These are phyloP conservation scores for Penicillium turbatum DNA, from an alignment of 495 filamentous ascomycete genomes.

Conservation along the genomic window DNA sequence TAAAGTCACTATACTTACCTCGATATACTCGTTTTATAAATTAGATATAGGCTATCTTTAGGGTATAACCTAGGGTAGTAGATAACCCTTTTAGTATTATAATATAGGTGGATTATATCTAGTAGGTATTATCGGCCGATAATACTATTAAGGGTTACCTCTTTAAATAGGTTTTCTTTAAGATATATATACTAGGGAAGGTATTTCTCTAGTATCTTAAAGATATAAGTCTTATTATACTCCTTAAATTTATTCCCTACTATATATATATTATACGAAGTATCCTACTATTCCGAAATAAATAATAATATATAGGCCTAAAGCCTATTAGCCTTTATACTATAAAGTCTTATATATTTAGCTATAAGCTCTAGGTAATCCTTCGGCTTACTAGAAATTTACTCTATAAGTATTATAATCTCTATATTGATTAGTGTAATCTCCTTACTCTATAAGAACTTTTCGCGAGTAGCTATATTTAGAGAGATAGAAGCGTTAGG, in stretches of 20 bases:
- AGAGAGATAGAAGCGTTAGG: slow-evolving; percentile 15
- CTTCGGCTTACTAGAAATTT: slow-evolving; percentile 9
- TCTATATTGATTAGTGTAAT: slow-evolving; percentile 15
- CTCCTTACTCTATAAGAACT: slow-evolving; percentile 11
- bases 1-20: too few species aligned
- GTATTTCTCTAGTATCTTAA: slow-evolving; percentile 21
- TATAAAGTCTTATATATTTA: slow-evolving; percentile 15
- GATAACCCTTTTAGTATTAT: slow-evolving; percentile 9
- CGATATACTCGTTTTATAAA: slow-evolving; percentile 6
- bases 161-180: slow-evolving; percentile 11
- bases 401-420: slow-evolving; percentile 7
- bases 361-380: slow-evolving; percentile 3
- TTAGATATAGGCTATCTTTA: slow-evolving; percentile 10
- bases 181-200: slow-evolving; percentile 9
- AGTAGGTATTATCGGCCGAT: slow-evolving; percentile 13
- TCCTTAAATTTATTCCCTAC: slow-evolving; percentile 18
- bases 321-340: slow-evolving; percentile 15
- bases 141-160: slow-evolving; percentile 16
- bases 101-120: slow-evolving; percentile 17
- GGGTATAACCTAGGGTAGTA: slow-evolving; percentile 16
- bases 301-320: slow-evolving; percentile 6
- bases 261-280: slow-evolving; percentile 17
- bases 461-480: slow-evolving; percentile 8
- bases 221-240: slow-evolving; percentile 13
- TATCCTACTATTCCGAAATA: slow-evolving; percentile 18